Base-by-base conservation (phyloP, 805 yeast species). In the Barnettozyma pratensis region DNA sequence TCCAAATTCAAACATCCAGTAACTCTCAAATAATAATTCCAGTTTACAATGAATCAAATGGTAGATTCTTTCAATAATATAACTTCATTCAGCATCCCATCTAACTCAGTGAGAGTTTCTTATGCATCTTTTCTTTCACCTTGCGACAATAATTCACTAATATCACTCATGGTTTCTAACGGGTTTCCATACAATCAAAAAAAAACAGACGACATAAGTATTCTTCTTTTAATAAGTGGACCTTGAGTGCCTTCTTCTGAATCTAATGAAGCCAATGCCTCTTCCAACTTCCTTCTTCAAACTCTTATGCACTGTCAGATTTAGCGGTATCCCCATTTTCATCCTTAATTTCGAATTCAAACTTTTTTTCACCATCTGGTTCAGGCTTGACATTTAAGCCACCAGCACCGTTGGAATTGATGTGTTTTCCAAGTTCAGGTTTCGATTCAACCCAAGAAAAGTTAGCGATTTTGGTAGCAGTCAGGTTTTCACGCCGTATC, bases 401-500 rank as follows among this genome's bases (percentile, higher is more conserved):
- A 10, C 28, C 12, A 31, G 19, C 3, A 19, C 19, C 35, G 34
- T 31, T 39, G 41, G 25, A 31, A 39, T 27, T n/a, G 38, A 26
- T 37, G 49, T 37, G 7, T 12, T 43, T 48, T 41, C 28, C 31
- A 3, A 25, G 27, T 42, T 27, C 46, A 41, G 25, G 14, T 19
- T 9, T 19, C 34, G 26, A 29, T 9, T 46, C 62, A 32, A 70
- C 72, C 94, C 96, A 88, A 3, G 86, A 72, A 57, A 87, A 82
- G 39, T 69, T 65, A 7, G 91, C 88, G n/a, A 87, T 90, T 29
- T 73, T 75, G 6, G 90, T 69, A 41, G 73, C 76, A 5, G 80
- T 72, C 41, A 88, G 72, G 57, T 81, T 81, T 39, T 82, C 83
- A 60, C 85, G 83, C 96, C 96, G 89, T 54, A 88, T 74, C 44